Percentiles rank a stretch among this genome's conserved stretches.
Conservation (phyloP, 345 rosid genomes). For the Anacardium occidentale region DNA sequence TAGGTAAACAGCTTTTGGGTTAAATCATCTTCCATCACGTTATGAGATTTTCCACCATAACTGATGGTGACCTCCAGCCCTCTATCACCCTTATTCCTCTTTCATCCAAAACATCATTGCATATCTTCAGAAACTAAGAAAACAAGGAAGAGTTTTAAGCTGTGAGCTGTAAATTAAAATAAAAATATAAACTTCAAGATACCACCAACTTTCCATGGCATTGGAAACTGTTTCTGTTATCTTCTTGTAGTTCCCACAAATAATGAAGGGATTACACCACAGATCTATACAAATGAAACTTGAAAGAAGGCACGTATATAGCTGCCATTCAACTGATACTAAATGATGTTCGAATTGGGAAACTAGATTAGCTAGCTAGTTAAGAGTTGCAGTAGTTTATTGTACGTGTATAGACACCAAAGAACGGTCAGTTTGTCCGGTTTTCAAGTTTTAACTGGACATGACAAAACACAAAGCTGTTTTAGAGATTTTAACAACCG, state of each 20-base stretch:
- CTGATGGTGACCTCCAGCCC: background rate
- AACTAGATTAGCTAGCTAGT: no score
- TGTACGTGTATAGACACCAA: constrained; percentile 25
- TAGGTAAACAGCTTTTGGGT: constrained; percentile 15
- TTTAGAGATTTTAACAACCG: constrained; percentile 30
- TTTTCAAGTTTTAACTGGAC: constrained; percentile 31
- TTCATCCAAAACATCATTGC: no score
- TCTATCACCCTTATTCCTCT: background rate
- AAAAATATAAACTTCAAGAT: background rate
- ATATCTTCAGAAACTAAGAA: no score
- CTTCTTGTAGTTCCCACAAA: background rate
- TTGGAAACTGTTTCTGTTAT: background rate
- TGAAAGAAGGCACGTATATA: no score
- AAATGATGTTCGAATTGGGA: no score
- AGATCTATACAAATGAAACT: background rate
- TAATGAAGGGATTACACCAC: constrained; percentile 1
- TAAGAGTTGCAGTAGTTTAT: background rate
- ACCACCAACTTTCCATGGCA: constrained; percentile 1
- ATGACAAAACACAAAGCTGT: constrained; percentile 28
- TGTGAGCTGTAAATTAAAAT: background rate
- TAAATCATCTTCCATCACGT: constrained; percentile 17
- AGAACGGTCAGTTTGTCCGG: constrained; percentile 29
- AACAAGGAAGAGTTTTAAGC: no score
- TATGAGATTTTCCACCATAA: constrained; percentile 9
- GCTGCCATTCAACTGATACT: background rate